Percentiles rank a stretch among this genome's conserved stretches.
These are phyloP conservation scores for Lachancea cidri DNA, from an alignment of 805 yeast genomes.

Conservation along the genomic window DNA sequence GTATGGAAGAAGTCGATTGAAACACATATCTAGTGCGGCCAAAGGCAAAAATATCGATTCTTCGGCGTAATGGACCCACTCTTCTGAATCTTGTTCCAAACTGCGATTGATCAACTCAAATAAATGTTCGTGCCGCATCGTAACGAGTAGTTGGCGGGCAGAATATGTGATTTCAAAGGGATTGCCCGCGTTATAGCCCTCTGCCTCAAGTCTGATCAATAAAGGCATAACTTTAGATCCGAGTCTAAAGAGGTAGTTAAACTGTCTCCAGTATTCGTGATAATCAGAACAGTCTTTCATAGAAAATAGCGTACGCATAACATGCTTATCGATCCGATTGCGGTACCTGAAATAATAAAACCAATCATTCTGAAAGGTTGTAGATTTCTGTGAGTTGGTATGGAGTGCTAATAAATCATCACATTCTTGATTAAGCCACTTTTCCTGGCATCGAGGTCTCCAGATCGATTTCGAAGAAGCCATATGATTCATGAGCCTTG, in stretches of 20 bases:
- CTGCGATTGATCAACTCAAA: conserved; percentile 12
- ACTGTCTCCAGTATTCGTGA: conserved; percentile 4
- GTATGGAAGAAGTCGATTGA: conserved; percentile 14
- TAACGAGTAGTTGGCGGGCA: conserved; percentile 13
- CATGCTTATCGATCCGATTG: conserved; percentile 10
- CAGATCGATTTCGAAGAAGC: conserved; percentile 13
- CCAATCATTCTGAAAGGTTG: conserved; percentile 8
- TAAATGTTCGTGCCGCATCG: conserved; percentile 16
- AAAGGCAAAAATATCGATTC: conserved; percentile 14
- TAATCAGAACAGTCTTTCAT: conserved; percentile 1
- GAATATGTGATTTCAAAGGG: conserved; percentile 11
- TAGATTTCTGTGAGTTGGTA: background rate
- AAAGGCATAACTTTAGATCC: conserved; percentile 12
- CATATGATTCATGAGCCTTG: conserved; percentile 8
- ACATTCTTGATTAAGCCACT: conserved; percentile 14
- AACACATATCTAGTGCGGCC: conserved; percentile 18
- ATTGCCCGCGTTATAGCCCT: conserved; percentile 5
- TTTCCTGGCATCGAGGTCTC: conserved; percentile 14
- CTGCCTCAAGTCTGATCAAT: conserved; percentile 7
- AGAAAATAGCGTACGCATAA: conserved; percentile 2
- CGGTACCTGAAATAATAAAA: conserved; percentile 11
- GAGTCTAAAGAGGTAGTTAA: conserved; percentile 7
- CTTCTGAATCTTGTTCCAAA: conserved; percentile 3
- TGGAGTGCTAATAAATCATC: conserved; percentile 6
- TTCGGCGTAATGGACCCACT: conserved; percentile 19